Percentiles rank a stretch among this genome's conserved stretches.
phyloP scores from a whole-genome alignment of 1,284 basidiomycete species.

The Ustilago vetiveriae region DNA sequence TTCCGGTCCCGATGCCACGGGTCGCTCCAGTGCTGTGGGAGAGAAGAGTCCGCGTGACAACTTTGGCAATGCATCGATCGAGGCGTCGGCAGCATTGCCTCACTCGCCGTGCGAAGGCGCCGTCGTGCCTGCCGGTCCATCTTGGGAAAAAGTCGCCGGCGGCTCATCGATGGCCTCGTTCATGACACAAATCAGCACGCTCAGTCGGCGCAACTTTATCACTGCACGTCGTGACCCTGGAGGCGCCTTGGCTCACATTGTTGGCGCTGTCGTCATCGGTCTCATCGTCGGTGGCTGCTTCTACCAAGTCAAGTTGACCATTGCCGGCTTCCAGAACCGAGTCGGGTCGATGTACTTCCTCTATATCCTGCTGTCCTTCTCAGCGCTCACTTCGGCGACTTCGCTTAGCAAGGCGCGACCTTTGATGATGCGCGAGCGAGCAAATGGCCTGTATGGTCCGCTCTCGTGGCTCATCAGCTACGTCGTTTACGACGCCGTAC shows the following conservation, averaged over 20 bases:
- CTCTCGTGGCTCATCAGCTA: conserved; percentile 51
- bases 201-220: conserved; percentile 41
- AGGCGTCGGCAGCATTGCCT: background rate
- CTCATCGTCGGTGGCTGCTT: conserved; percentile 56
- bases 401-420: conserved; percentile 31
- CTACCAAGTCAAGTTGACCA: conserved; percentile 54
- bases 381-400: conserved; percentile 43
- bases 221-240: conserved; percentile 46
- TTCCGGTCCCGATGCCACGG: conserved; percentile 12
- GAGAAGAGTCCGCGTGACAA: conserved; percentile 15
- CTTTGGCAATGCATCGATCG: conserved; percentile 15
- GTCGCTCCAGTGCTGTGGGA: conserved; percentile 4
- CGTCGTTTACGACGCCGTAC: conserved; percentile 46
- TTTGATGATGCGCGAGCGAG: conserved; percentile 60
- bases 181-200: conserved; percentile 47
- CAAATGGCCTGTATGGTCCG: conserved; percentile 50
- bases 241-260: conserved; percentile 49
- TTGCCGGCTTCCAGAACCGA: conserved; percentile 57
- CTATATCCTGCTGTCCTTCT: conserved; percentile 50
- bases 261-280: conserved; percentile 44
- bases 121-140: conserved; percentile 12
- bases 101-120: background rate
- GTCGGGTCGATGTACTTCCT: conserved; percentile 60
- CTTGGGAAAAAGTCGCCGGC: conserved; percentile 26
- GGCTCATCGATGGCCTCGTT: conserved; percentile 38